Base-by-base conservation (phyloP, 345 rosid species). In the Kandelia obovata region DNA sequence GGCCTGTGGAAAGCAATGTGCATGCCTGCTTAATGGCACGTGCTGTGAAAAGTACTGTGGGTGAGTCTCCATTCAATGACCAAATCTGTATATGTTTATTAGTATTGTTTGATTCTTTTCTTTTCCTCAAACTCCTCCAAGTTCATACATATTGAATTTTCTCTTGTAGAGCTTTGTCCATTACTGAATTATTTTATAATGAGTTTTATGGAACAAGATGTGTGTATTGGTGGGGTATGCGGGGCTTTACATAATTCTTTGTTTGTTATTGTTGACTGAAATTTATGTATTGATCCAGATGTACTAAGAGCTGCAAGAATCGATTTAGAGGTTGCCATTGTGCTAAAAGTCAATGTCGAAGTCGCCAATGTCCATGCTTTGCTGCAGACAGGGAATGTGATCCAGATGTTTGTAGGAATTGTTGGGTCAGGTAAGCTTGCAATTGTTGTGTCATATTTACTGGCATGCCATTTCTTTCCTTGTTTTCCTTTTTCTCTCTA, bases 11-110 rank as follows among this genome's bases (percentile, higher is more conserved):
- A 95, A 96, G 85, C 92, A 92, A 73, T 96, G 99, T 72, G 34
- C 94, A 28, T 95, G 99, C 80, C 88, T 88, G 77, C 74, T 85
- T 66, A 92, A 89, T 63, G 98, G 99, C 71, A 96, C 99, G 31
- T 96, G 99, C 88, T 96, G 99, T 67, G 99, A 96, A 83, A 96
- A 96, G 84, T 96, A 96, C 67, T 96, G 99, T 79, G 97, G 98
- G 99, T 96, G 82, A 86, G 96, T 34, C 61, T 64, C 56, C 61
- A 34, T 31, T 35, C 62, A 30, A 43, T 58, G 19, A 52, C 7
- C 16, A n/a, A 28, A 49, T 58, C 61, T 35, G 3, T 26, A 17
- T 11, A 0, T 23, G 51, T 61, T 46, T 62, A 5, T 26, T 32
- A 59, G 55, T 25, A 57, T 69, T 27, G 20, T 43, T 35, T n/a